Base-by-base conservation (phyloP, 73 alveolate species). In the Tetrahymena thermophila region DNA sequence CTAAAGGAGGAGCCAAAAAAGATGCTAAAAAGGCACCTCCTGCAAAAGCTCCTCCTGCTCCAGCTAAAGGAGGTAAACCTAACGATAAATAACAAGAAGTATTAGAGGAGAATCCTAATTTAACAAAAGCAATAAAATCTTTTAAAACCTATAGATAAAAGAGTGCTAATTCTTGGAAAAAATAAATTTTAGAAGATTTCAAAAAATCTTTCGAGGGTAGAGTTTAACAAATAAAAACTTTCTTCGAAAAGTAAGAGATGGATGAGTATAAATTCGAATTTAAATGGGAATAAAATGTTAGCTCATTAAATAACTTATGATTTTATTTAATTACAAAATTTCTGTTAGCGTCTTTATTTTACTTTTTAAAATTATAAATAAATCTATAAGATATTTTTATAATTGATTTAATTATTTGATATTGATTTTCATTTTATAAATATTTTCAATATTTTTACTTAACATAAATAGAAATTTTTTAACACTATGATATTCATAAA, bases 21-120 rank as follows among this genome's bases (percentile, higher is more conserved):
- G 97, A 95, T 43, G 95, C 97, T 25, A 95, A 95, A 89, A 50
- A 95, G 19, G 93, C 50, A 95, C 95, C 93, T 10, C 95, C 95
- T 37, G 94, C 93, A 44, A 84, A 89, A 16, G 94, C 93, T 31
- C 85, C 93, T 56, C 97, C 97, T 13, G 95, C 95, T 13, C 93
- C 95, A 15, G 97, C 95, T n/a, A 95, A 95, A 93, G 55, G 94
- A 35, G 93, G 43, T 10, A 93, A 85, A 35, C 31, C 85, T 1
- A 93, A 34, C 1, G 83, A 85, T 42, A 44, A 28, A 42, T 21
- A 43, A 35, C 25, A 85, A 57, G 35, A 85, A 55, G 17, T 50
- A 84, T 34, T 55, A 44, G 97, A 85, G 84, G 56, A n/a, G 19
- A 14, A 89, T 85, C 84, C 85, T 31, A 23, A 89, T n/a, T 5